Base-by-base conservation (phyloP, 768 basidiomycete species). In the Lactarius hengduanensis region DNA sequence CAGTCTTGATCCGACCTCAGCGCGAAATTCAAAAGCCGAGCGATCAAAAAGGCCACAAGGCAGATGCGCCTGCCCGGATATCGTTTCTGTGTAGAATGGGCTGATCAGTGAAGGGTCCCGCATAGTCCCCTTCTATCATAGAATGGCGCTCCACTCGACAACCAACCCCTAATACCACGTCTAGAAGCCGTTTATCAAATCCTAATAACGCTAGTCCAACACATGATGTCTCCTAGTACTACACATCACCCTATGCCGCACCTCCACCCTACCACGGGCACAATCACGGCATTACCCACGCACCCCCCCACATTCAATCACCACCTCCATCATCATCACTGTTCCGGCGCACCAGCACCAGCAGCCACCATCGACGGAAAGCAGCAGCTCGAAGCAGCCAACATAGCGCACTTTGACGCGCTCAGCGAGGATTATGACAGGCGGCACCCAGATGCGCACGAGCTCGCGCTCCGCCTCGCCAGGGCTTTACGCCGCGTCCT, bases 381-480 rank as follows among this genome's bases (percentile, higher is more conserved):
- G 16, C 32, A 55, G 28, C 30, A 56, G 4, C 40, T 67, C 34
- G 66, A 59, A 59, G 57, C 62, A 0, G 67, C 67, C 45, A 68
- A 68, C 41, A 10, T 50, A 10, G 64, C 67, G 4, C 43, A 50
- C 15, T 68, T 68, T 15, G 55, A 61, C 30, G 64, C 63, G 2
- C 60, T 53, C 11, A 45, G 58, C 11, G 43, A 61, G 11, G 38
- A 61, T 45, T 66, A 60, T 55, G 67, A 66, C 30, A 36, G 28
- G 32, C 50, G 20, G 1, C 57, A 66, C 45, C 67, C 59, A 6
- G 59, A 54, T 45, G 22, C 67, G 5, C 55, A 36, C 5, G 56
- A 58, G 1, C 59, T 68, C 5, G 64, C 67, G 9, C 56, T 40
- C 13, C 43, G 59, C 8, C 32, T 68, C 6, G 11, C 18, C 3